Base-by-base conservation (phyloP, 2,329 filamentous ascomycete genomes). In the Aspergillus vadensis region DNA sequence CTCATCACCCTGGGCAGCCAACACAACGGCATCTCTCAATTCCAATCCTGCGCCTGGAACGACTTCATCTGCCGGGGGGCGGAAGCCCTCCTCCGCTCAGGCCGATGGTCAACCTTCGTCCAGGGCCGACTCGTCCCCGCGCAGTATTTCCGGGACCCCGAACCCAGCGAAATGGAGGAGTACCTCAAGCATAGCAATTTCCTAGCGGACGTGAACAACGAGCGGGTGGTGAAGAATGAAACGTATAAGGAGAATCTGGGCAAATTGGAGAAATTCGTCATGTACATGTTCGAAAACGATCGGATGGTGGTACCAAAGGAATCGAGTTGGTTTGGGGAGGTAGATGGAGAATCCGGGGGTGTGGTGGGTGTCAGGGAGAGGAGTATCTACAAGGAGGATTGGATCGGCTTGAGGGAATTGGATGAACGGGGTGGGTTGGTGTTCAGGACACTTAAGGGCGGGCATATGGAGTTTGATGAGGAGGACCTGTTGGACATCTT, bases 131-230 rank as follows among this genome's bases (percentile, higher is more conserved):
- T 98, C 8, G 91, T 99, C 4, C 95, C 95, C 0, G 94, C 95
- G 32, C 95, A 99, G 80, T 99, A 99, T 81, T 98, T 90, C 81
- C 89, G 94, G 55, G 86, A 93, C 65, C 85, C 85, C 58, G 32
- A 36, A 14, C 75, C 81, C 1, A 44, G n/a, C 5, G 39, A 92
- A 73, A 77, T 92, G 75, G 85, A 87, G 0, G 78, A 82, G 30
- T 99, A 98, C 73, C 84, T 98, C 19, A 86, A 88, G 66, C 75
- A 86, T 72, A 95, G 91, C 69, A 94, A 93, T 74, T 97, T 96
- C 76, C 82, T 99, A 8, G 95, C 94, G 9, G 94, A 98, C 73
- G 89, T 98, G 78, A 99, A 99, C 78, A 98, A 98, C 75, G 95
- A 99, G 84, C 85, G 93, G 10, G 70, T 58, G 19, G 63, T 80